Evolutionary conservation across 2,329 filamentous ascomycete species (phyloP), one percentile per base, ranked within the genome.

Genomic region (Penicillium polonicum): DNA sequence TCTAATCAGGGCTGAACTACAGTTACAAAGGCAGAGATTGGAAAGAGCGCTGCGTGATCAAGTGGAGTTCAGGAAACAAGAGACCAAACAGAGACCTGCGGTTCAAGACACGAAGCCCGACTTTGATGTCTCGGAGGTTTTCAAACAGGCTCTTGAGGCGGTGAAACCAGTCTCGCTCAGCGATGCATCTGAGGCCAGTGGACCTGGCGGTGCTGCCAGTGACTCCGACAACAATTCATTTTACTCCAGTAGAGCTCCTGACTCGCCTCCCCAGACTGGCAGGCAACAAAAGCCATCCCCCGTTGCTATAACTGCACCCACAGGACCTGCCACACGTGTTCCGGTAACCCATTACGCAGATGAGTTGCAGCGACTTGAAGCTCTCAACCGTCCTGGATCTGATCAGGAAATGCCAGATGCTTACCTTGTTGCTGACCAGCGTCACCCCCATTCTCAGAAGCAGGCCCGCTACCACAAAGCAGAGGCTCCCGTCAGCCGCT

Each of bases 211-310:
- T 73, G 82, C 84, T 70, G 27, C 52, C 19, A 89, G 83, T 82
- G 90, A 93, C 74, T 90, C 92, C 78, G 92, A 97, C 77, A 89
- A 95, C 73, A 92, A 95, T 71, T 94, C 92, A 41, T 96, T 96
- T 76, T 97, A 97, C 80, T 97, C 93, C 65, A 97, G 92, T 77
- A 90, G 89, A 78, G 84, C 83, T 62, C 88, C 92, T 80, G 90
- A 92, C 73, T 96, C 92, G 23, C 63, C 64, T 63, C 80, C 83
- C 72, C 80, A 82, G 60, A 74, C 77, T 39, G 74, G 72, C 53
- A 70, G 72, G 17, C 71, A 69, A 48, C 68, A 64, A 54, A 68
- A 69, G 48, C 61, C 66, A 27, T 72, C 72, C 50, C 63, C 71
- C 25, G 65, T 62, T 38, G 67, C 68, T 59, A 63, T 67, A 53